Percentiles rank a stretch among this genome's conserved stretches.
phyloP scores from a whole-genome alignment of 1,284 basidiomycete genomes.

The Hypsizygus ulmarius region DNA sequence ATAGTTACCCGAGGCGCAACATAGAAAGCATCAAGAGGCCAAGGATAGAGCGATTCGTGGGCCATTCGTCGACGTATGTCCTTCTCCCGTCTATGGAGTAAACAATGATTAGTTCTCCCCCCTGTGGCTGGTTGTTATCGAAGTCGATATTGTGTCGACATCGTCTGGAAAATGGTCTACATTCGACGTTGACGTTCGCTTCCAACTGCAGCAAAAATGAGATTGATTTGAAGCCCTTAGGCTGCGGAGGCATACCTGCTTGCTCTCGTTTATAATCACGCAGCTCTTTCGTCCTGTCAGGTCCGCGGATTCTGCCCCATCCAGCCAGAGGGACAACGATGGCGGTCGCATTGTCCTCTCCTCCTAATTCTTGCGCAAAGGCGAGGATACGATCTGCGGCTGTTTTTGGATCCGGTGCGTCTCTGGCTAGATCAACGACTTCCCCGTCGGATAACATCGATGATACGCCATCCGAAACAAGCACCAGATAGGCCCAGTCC shows the following conservation, averaged over 20 bases:
- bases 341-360: slow-evolving; percentile 90
- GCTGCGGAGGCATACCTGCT: slow-evolving; percentile 47
- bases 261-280: slow-evolving; percentile 77
- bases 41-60: too few species aligned
- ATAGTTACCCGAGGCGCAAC: too few species aligned
- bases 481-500: slow-evolving; percentile 77
- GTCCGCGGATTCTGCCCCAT: slow-evolving; percentile 81
- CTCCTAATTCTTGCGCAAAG: slow-evolving; percentile 89
- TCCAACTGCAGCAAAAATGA: slow-evolving; percentile 42
- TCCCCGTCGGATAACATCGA: slow-evolving; percentile 92
- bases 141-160: too few species aligned
- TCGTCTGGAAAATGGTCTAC: slow-evolving; percentile 35
- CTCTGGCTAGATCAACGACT: slow-evolving; percentile 86
- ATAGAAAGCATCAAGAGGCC: too few species aligned
- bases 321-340: slow-evolving; percentile 92
- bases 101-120: too few species aligned
- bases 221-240: neutral
- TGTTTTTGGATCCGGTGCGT: slow-evolving; percentile 66
- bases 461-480: slow-evolving; percentile 90
- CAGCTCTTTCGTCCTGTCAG: slow-evolving; percentile 79
- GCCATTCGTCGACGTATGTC: too few species aligned
- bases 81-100: too few species aligned
- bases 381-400: slow-evolving; percentile 84
- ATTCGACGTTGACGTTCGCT: slow-evolving; percentile 71
- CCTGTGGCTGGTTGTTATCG: too few species aligned